Conservation (phyloP, 2,329 filamentous ascomycete species). For the Xylaria polymorpha region DNA sequence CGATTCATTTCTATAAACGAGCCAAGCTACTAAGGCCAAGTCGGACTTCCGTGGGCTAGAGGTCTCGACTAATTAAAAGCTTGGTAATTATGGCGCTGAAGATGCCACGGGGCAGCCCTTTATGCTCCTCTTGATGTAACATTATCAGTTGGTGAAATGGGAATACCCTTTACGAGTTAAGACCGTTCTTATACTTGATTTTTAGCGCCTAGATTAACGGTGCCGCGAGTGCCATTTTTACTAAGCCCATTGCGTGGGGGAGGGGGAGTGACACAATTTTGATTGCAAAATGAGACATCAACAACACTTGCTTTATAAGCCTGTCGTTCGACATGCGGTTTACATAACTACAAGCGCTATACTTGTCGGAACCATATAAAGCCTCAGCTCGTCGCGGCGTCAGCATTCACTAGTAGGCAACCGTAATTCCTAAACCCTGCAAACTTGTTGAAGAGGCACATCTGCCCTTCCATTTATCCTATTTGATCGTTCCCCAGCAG, state of each 20-base stretch:
- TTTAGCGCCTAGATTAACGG: background rate
- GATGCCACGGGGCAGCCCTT: background rate
- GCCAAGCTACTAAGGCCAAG: background rate
- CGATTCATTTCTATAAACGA: constrained; percentile 1
- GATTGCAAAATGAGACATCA: background rate
- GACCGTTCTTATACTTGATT: background rate
- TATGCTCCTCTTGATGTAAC: background rate
- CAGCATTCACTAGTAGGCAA: background rate
- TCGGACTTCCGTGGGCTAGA: background rate
- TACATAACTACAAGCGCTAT: background rate
- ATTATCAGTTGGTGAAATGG: background rate
- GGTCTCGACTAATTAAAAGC: background rate
- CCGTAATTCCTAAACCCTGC: background rate
- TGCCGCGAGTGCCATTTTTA: background rate
- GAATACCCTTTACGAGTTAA: background rate
- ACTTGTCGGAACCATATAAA: constrained; percentile 3
- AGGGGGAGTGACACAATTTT: background rate
- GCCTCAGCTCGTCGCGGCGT: background rate
- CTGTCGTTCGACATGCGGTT: background rate
- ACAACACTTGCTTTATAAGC: constrained; percentile 28
- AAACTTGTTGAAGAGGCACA: background rate
- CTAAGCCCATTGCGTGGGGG: background rate
- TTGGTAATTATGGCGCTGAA: background rate
- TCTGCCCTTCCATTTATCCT: background rate
- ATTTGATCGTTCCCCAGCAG: background rate